A percentile compares a stretch with the other conserved stretches of the same genome.
phyloP scores from a whole-genome alignment of 345 rosid genomes.

The Arabidopsis arenosa region DNA sequence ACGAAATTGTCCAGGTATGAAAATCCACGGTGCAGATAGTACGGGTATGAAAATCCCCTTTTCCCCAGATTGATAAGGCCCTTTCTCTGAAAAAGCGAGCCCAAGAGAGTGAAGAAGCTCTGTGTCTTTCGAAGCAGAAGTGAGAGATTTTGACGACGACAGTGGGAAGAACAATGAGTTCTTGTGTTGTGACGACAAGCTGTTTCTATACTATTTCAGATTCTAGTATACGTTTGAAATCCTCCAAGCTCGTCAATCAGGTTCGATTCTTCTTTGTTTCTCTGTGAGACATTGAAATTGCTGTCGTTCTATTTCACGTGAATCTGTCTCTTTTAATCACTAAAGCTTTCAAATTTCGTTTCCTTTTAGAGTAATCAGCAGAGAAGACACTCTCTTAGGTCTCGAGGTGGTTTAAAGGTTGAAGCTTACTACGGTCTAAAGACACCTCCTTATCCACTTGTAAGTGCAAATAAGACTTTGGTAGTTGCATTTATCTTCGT shows the following conservation, averaged over 20 bases:
- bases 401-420: conserved; percentile 49
- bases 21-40: too few relatives aligned
- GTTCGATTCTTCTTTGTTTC: conserved; percentile 33
- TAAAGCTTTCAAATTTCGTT: conserved; percentile 38
- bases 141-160: conserved; percentile 17
- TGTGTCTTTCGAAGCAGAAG: conserved; percentile 2
- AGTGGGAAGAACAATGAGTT: conserved; percentile 38
- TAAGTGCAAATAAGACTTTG: conserved; percentile 45
- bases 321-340: conserved; percentile 19
- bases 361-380: conserved; percentile 43
- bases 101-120: conserved; percentile 12
- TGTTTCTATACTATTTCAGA: conserved; percentile 30
- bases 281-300: conserved; percentile 12
- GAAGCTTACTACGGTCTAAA: conserved; percentile 79
- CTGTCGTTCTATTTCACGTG: conserved; percentile 6
- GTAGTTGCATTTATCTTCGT: background rate
- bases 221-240: conserved; percentile 40
- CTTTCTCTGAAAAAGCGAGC: conserved; percentile 28
- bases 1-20: too few relatives aligned
- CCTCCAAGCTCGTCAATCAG: conserved; percentile 37
- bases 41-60: too few relatives aligned
- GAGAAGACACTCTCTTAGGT: conserved; percentile 45
- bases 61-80: conserved; percentile 32
- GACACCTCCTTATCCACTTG: conserved; percentile 89
- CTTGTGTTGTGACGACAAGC: conserved; percentile 39